Evolutionary conservation across 129 eudicot species (phyloP).

Genomic region (Flaveria linearis): DNA sequence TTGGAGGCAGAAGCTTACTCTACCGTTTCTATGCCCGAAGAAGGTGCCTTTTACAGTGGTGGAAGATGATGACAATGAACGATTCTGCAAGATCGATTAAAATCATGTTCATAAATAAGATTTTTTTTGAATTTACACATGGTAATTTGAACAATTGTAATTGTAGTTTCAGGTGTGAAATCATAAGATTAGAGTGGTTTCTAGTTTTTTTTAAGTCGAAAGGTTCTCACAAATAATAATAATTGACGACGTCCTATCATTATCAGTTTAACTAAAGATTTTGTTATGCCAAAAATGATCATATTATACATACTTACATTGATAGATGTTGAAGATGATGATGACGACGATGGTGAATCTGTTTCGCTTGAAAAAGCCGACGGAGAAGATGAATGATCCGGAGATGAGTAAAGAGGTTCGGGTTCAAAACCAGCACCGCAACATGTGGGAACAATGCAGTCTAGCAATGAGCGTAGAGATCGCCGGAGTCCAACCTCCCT

Average conservation of each 20-base stretch:
- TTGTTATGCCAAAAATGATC: background rate
- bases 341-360: conserved; percentile 32
- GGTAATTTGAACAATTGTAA: too few relatives aligned
- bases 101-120: background rate
- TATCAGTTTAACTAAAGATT: background rate
- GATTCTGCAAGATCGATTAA: conserved; percentile 24
- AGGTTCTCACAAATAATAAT: too few relatives aligned
- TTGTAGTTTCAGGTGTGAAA: too few relatives aligned
- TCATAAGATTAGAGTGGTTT: too few relatives aligned
- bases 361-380: conserved; percentile 37
- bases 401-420: conserved; percentile 21
- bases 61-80: conserved; percentile 34
- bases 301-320: conserved; percentile 20
- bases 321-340: background rate
- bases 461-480: conserved; percentile 34
- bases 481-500: conserved; percentile 42
- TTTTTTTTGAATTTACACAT: too few relatives aligned
- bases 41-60: conserved; percentile 43
- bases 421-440: conserved; percentile 41
- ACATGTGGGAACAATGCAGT: conserved; percentile 38
- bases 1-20: conserved; percentile 44
- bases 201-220: too few relatives aligned
- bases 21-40: conserved; percentile 40
- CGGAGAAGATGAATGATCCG: conserved; percentile 22
- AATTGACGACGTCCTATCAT: too few relatives aligned